Base-by-base conservation (phyloP, 2,329 filamentous ascomycete species). In the Periconia sp. region DNA sequence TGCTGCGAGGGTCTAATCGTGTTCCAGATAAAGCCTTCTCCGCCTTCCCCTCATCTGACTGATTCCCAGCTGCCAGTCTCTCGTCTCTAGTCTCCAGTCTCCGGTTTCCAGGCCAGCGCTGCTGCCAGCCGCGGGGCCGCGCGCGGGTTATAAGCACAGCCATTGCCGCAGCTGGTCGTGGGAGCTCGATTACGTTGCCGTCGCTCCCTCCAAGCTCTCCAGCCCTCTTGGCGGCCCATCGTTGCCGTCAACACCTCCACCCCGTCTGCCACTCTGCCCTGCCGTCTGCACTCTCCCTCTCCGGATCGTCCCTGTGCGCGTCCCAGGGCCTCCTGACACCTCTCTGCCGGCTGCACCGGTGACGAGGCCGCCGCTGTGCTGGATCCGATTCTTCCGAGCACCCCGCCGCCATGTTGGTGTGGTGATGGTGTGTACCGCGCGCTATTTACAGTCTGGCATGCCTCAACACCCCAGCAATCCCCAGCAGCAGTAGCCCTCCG, bases 331-430 rank as follows among this genome's bases (percentile, higher is more conserved):
- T n/a, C n/a, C n/a, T n/a, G n/a, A n/a, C n/a, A n/a, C n/a, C n/a
- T n/a, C n/a, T n/a, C n/a, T n/a, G n/a, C n/a, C n/a, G n/a, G n/a
- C n/a, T n/a, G n/a, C n/a, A n/a, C n/a, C n/a, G n/a, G n/a, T n/a
- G n/a, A n/a, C n/a, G n/a, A n/a, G n/a, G n/a, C n/a, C n/a, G n/a
- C n/a, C n/a, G n/a, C n/a, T n/a, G n/a, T n/a, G n/a, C n/a, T n/a
- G n/a, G n/a, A 35, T 29, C 26, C 22, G 21, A 5, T 17, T 8
- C 26, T 29, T 40, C 46, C 50, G 36, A 38, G 34, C 43, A 26
- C 43, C 39, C 52, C 52, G 50, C 37, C 11, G 33, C 22, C 43
- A 54, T 51, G 50, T 54, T 56, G 58, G 46, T 54, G 54, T 56
- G 56, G 57, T 59, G 59, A 55, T 54, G 31, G 37, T 28, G 36